Conservation (phyloP, 2,329 filamentous ascomycete species). For the Fusarium kyushuense region DNA sequence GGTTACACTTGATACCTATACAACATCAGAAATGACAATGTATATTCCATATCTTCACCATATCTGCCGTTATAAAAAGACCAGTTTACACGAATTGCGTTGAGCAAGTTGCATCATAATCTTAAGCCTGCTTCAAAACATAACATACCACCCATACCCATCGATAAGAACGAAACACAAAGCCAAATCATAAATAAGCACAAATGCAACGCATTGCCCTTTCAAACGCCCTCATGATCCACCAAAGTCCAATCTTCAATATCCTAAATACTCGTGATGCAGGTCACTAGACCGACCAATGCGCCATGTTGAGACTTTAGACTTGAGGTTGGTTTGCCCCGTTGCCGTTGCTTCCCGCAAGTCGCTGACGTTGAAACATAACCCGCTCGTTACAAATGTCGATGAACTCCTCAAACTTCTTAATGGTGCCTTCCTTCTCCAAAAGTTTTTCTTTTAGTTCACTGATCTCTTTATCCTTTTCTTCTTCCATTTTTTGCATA, state of each 20-base stretch:
- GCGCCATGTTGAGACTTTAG: conserved; percentile 30
- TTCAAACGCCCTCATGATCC: conserved; percentile 40
- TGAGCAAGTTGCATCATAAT: conserved; percentile 33
- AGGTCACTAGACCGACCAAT: conserved; percentile 32
- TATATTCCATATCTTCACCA: conserved; percentile 14
- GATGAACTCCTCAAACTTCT: conserved; percentile 76
- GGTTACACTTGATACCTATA: not conserved
- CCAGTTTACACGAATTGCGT: conserved; percentile 1
- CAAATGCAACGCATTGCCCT: conserved; percentile 18
- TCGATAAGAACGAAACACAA: conserved; percentile 24
- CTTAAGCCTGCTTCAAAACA: conserved; percentile 40
- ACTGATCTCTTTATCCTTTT: conserved; percentile 69
- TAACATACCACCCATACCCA: conserved; percentile 39
- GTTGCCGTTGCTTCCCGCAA: conserved; percentile 53
- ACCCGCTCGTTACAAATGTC: conserved; percentile 76
- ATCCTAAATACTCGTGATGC: conserved; percentile 22
- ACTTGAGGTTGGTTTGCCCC: conserved; percentile 46
- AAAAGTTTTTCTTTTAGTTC: conserved; percentile 69
- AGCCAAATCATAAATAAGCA: conserved; percentile 23
- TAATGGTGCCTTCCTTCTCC: conserved; percentile 72
- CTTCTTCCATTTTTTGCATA: conserved; percentile 65
- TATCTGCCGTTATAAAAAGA: not conserved
- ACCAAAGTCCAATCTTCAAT: conserved; percentile 22
- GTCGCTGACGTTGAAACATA: conserved; percentile 70
- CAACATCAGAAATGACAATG: not conserved